Percentiles rank a stretch among this genome's conserved stretches.
phyloP scores from a whole-genome alignment of 2,329 filamentous ascomycete species.

The Cytospora paraplurivora region DNA sequence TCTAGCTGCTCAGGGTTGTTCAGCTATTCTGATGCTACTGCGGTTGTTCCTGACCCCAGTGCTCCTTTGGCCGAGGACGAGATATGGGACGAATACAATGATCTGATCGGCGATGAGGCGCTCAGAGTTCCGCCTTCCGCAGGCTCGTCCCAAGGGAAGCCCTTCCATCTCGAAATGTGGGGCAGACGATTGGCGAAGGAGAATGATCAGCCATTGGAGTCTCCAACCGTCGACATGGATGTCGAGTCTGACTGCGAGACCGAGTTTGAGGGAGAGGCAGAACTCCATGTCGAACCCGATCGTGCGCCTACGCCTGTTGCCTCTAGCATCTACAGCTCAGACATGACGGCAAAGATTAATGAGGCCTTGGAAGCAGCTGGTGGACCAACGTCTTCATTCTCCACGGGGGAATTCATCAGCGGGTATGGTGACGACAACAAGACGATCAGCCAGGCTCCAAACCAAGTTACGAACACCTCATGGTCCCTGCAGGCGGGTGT shows the following conservation, averaged over 20 bases:
- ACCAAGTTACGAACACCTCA: slow-evolving; percentile 29
- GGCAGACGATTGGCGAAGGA: slow-evolving; percentile 41
- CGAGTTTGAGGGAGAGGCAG: slow-evolving; percentile 39
- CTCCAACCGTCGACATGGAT: slow-evolving; percentile 47
- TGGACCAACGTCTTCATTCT: slow-evolving; percentile 47
- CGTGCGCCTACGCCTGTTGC: slow-evolving; percentile 36
- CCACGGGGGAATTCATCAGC: slow-evolving; percentile 46
- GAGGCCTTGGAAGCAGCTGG: slow-evolving; percentile 46
- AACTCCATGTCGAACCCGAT: slow-evolving; percentile 35
- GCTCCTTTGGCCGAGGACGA: slow-evolving; percentile 77
- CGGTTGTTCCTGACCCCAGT: slow-evolving; percentile 63
- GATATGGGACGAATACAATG: slow-evolving; percentile 92
- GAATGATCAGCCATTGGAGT: slow-evolving; percentile 46
- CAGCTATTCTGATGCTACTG: slow-evolving; percentile 64
- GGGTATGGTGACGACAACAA: slow-evolving; percentile 42
- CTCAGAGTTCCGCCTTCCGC: slow-evolving; percentile 51
- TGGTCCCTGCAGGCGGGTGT: slow-evolving; percentile 34
- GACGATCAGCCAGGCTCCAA: slow-evolving; percentile 29
- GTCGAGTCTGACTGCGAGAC: slow-evolving; percentile 32
- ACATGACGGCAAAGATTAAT: slow-evolving; percentile 56
- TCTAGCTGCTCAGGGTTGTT: slow-evolving; percentile 69
- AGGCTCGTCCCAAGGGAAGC: slow-evolving; percentile 57
- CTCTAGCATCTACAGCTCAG: slow-evolving; percentile 57
- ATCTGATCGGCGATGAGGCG: slow-evolving; percentile 71
- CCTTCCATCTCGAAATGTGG: slow-evolving; percentile 59